A percentile compares a stretch with the other conserved stretches of the same genome.
Evolutionary conservation across 371 early-diverging fungal species (phyloP).

Genomic region (Mucor plumbeus): DNA sequence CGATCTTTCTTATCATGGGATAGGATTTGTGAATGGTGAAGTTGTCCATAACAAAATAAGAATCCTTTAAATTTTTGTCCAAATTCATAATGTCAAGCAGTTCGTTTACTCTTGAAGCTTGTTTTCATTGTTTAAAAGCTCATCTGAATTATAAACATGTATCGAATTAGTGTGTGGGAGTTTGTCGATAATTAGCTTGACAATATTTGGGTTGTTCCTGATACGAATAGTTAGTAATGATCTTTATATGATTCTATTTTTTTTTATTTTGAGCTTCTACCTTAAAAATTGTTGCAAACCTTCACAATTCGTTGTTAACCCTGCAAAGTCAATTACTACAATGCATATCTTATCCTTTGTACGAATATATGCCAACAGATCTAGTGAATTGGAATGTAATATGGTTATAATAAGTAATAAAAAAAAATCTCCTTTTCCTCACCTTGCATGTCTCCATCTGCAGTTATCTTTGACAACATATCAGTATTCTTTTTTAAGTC

Average conservation of each 20-base stretch:
- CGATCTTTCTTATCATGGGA: too few relatives aligned
- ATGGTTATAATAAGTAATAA: constrained; percentile 13
- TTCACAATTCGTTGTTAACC: constrained; percentile 25
- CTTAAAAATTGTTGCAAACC: constrained; percentile 23
- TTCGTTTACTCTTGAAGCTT: constrained; percentile 23
- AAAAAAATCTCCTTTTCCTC: constrained; percentile 15
- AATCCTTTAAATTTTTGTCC: too few relatives aligned
- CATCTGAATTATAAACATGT: constrained; percentile 11
- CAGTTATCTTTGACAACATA: constrained; percentile 20
- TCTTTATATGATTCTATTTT: background rate
- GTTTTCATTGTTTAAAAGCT: constrained; percentile 13
- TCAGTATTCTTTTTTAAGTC: constrained; percentile 18
- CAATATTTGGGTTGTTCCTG: constrained; percentile 16
- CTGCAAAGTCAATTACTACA: constrained; percentile 26
- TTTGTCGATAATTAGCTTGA: constrained; percentile 18
- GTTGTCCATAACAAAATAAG: too few relatives aligned
- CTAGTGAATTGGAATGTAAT: constrained; percentile 21
- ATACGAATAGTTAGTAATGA: constrained; percentile 20
- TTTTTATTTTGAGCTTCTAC: constrained; percentile 7
- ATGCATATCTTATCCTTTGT: constrained; percentile 18
- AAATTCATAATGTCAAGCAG: too few relatives aligned
- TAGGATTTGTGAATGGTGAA: too few relatives aligned
- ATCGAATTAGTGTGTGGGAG: constrained; percentile 12
- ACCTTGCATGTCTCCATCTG: constrained; percentile 27
- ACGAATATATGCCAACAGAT: constrained; percentile 20